Evolutionary conservation across 331 rosid genomes (phyloP).

Genomic region (Malus hybrid): DNA sequence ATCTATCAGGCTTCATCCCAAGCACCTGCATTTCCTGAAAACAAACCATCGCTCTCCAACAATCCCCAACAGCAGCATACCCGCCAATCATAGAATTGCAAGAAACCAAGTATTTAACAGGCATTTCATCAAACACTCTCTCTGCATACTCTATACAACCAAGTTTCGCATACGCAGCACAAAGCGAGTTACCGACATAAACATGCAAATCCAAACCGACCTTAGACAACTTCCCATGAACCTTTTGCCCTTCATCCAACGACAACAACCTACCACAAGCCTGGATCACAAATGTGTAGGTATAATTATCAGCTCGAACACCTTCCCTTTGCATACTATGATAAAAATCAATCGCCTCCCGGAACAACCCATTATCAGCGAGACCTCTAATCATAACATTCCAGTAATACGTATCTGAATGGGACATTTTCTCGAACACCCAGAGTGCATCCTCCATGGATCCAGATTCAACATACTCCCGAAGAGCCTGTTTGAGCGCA

Average conservation of each 20-base stretch:
- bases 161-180: constrained; percentile 40
- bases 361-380: constrained; percentile 28
- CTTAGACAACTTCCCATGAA: constrained; percentile 41
- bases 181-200: constrained; percentile 38
- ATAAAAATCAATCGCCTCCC: constrained; percentile 29
- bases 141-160: constrained; percentile 28
- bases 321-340: constrained; percentile 39
- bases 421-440: constrained; percentile 47
- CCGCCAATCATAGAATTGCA: constrained; percentile 51
- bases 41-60: constrained; percentile 25
- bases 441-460: constrained; percentile 36
- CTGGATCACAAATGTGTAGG: constrained; percentile 43
- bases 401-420: constrained; percentile 30
- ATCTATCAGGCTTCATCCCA: constrained; percentile 34
- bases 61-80: constrained; percentile 27
- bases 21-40: constrained; percentile 31
- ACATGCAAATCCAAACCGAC: constrained; percentile 41
- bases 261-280: constrained; percentile 37
- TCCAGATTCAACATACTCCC: constrained; percentile 23
- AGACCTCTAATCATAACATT: constrained; percentile 46
- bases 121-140: constrained; percentile 50
- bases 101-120: constrained; percentile 37
- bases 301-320: constrained; percentile 35
- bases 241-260: constrained; percentile 20
- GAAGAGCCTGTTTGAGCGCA: constrained; percentile 22